Evolutionary conservation across 495 filamentous ascomycete species (phyloP).

Genomic region (Aspergillus kassunensis): DNA sequence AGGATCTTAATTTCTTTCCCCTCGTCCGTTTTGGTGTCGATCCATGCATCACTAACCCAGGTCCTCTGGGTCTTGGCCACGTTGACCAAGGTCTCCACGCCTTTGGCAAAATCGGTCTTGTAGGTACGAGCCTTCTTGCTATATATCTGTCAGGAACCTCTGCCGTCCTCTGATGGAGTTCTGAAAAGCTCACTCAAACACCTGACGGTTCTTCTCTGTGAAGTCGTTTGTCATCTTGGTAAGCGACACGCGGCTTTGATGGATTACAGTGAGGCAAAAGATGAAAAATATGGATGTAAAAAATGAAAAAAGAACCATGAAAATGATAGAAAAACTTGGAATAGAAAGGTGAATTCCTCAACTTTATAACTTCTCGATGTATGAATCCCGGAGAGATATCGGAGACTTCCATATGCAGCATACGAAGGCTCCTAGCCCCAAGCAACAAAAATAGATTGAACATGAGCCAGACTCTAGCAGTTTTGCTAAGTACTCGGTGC

Average conservation of each 20-base stretch:
- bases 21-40: constrained; percentile 33
- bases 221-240: constrained; percentile 22
- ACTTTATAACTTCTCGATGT: constrained; percentile 2
- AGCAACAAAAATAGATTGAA: not conserved
- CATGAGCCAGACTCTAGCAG: not conserved
- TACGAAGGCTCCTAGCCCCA: not conserved
- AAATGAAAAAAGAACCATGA: not conserved
- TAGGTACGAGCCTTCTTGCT: constrained; percentile 47
- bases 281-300: not conserved
- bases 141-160: constrained; percentile 6
- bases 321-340: not conserved
- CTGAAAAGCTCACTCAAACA: constrained; percentile 47
- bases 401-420: constrained; percentile 21
- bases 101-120: constrained; percentile 37
- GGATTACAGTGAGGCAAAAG: not conserved
- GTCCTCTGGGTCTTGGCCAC: constrained; percentile 45
- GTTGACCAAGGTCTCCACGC: constrained; percentile 29
- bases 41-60: constrained; percentile 62
- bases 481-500: not conserved
- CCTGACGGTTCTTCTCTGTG: constrained; percentile 49
- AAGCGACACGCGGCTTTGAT: not conserved
- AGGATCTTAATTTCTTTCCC: constrained; percentile 53
- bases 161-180: not conserved
- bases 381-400: constrained; percentile 27
- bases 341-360: not conserved